These are phyloP conservation scores for Penicillium maclennaniae DNA, from an alignment of 495 filamentous ascomycete genomes.

Conservation along the genomic window DNA sequence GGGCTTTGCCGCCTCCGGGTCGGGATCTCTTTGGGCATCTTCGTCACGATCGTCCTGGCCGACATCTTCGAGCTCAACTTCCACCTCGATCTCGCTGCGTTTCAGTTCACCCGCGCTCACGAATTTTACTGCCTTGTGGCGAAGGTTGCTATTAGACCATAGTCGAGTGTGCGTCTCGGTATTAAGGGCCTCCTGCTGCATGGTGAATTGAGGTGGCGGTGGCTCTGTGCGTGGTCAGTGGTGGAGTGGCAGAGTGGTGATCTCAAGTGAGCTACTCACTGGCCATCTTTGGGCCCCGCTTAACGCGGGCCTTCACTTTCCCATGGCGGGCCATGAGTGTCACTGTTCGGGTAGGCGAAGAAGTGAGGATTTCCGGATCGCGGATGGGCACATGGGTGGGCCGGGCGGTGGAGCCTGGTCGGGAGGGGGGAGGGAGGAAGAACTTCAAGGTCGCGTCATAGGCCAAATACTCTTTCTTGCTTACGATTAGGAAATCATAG, in stretches of 20 bases:
- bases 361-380: not conserved
- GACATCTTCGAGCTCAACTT: constrained; percentile 9
- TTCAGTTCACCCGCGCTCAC: constrained; percentile 66
- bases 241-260: not conserved
- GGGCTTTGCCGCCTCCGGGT: constrained; percentile 1
- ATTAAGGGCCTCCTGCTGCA: constrained; percentile 74
- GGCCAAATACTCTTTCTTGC: not conserved
- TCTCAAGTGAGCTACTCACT: constrained; percentile 2
- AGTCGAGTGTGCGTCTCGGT: constrained; percentile 57
- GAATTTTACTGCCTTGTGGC: constrained; percentile 63
- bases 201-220: constrained; percentile 45
- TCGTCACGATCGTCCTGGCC: constrained; percentile 6
- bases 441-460: not conserved
- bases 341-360: not conserved
- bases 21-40: not conserved
- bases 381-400: constrained; percentile 11
- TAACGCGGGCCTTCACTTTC: constrained; percentile 23
- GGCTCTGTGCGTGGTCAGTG: constrained; percentile 5
- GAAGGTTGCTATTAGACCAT: constrained; percentile 33
- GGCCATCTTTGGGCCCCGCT: constrained; percentile 11
- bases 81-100: constrained; percentile 22
- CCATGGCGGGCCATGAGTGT: constrained; percentile 28
- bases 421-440: too few species aligned
- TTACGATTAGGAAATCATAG: not conserved
- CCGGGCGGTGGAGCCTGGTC: not conserved